These are phyloP conservation scores for Blumeriella jaapii DNA, from an alignment of 2,329 filamentous ascomycete genomes.

Conservation along the genomic window DNA sequence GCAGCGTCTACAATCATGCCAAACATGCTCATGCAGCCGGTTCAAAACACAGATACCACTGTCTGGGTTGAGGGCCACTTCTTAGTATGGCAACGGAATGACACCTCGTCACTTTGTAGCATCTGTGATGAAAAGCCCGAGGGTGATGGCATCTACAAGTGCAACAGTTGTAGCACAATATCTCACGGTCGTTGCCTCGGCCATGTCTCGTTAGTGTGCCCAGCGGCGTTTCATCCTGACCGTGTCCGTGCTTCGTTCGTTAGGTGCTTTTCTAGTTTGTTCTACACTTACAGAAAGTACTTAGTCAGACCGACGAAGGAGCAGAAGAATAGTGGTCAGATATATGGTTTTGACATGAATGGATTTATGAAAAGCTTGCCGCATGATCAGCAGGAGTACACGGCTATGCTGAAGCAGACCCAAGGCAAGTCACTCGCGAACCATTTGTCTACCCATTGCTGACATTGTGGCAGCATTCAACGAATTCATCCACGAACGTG, in stretches of 20 bases:
- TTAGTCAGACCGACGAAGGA: conserved; percentile 47
- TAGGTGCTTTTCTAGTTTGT: conserved; percentile 51
- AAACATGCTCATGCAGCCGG: conserved; percentile 67
- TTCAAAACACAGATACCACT: conserved; percentile 65
- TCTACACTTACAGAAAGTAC: conserved; percentile 56
- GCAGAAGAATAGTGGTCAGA: conserved; percentile 47
- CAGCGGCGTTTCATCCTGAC: conserved; percentile 48
- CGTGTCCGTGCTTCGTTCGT: conserved; percentile 53
- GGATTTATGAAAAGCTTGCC: conserved; percentile 54
- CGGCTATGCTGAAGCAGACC: conserved; percentile 51
- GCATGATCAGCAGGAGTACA: conserved; percentile 54
- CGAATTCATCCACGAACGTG: conserved; percentile 75
- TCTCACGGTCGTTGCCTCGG: conserved; percentile 51
- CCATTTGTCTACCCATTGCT: conserved; percentile 25
- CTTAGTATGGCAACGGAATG: conserved; percentile 52
- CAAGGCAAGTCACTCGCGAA: conserved; percentile 38
- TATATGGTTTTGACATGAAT: conserved; percentile 54
- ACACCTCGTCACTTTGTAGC: conserved; percentile 51
- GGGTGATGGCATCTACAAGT: conserved; percentile 62
- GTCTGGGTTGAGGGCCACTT: conserved; percentile 82
- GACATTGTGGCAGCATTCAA: conserved; percentile 49
- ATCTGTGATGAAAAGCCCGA: conserved; percentile 64
- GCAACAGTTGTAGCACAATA: conserved; percentile 48
- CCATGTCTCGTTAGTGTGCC: conserved; percentile 51
- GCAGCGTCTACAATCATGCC: conserved; percentile 83